Base-by-base conservation (phyloP, 352 stramenopile genomes). In the Sclerospora graminicola region DNA sequence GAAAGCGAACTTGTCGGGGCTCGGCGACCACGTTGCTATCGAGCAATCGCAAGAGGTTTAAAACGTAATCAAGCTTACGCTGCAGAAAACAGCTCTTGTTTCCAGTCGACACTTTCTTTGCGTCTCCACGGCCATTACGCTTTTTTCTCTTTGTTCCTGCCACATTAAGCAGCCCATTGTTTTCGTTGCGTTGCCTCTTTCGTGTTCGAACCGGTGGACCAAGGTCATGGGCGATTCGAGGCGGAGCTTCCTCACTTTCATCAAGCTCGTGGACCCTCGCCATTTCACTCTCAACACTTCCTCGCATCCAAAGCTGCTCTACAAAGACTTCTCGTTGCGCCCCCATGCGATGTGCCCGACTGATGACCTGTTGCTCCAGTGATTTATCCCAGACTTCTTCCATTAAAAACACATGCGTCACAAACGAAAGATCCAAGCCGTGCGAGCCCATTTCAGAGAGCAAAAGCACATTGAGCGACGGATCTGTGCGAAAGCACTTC, bases 341-440 rank as follows among this genome's bases (percentile, higher is more conserved):
- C 20, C 96, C 96, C 83, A 99, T 97, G 38, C 96, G 77, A 75
- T 97, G 96, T 0, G 96, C 95, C 38, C 95, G 75, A 39, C 89
- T 92, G 18, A 99, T 76, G 29, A 98, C 91, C 67, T 99, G 96
- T 19, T 95, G 66, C 56, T 97, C 83, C 8, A 98, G 56, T 8
- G 79, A 95, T 45, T 95, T 94, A 59, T 99, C 94, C 78, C 82
- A 98, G 26, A 98, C 95, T 45, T 97, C 82, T 30, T 98, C 94
- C 53, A 98, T 82, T 21, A 98, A 63, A 45, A 97, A 98, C n/a
- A 99, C 96, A 60, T 98, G 92, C 18, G 94, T 98, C 15, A 98
- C 90, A 67, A 99, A 99, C 30, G 85, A 97, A 9, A 99, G 64
- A 51, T 99, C 94, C 35, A 99, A 76, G 10, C 96, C 96, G 43